These are phyloP conservation scores for Nematodospora anomalae DNA, from an alignment of 1,139 yeast species.

Conservation along the genomic window DNA sequence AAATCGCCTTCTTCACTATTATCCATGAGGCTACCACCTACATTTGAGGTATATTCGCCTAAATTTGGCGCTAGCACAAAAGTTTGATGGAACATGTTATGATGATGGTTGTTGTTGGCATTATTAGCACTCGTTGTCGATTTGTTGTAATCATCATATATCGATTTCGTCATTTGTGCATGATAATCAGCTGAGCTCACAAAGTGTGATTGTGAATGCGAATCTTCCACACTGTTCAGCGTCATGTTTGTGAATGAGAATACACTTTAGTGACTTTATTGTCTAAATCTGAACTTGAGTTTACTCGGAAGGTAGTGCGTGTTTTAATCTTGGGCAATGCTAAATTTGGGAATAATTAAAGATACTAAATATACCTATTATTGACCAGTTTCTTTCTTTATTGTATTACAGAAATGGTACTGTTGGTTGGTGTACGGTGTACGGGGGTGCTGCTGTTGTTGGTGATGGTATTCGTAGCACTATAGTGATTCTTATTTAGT, in stretches of 20 bases:
- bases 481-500: no score
- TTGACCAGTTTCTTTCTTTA: no score
- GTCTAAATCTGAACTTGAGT: no score
- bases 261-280: no score
- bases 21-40: background rate
- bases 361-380: no score
- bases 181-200: constrained; percentile 12
- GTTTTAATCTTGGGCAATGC: no score
- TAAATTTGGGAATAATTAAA: no score
- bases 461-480: no score
- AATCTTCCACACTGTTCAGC: constrained; percentile 4
- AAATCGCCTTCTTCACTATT: constrained; percentile 1
- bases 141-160: constrained; percentile 10
- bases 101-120: background rate
- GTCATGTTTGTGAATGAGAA: constrained; percentile 3
- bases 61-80: constrained; percentile 7
- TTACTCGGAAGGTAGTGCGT: no score
- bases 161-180: constrained; percentile 11
- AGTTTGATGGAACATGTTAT: background rate
- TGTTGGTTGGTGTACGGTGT: no score
- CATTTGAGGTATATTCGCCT: constrained; percentile 3
- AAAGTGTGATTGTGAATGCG: constrained; percentile 3
- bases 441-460: no score
- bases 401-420: no score
- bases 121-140: constrained; percentile 1